Base-by-base conservation (phyloP, 192 early-diverging fungal species). In the Coemansia sp. region DNA sequence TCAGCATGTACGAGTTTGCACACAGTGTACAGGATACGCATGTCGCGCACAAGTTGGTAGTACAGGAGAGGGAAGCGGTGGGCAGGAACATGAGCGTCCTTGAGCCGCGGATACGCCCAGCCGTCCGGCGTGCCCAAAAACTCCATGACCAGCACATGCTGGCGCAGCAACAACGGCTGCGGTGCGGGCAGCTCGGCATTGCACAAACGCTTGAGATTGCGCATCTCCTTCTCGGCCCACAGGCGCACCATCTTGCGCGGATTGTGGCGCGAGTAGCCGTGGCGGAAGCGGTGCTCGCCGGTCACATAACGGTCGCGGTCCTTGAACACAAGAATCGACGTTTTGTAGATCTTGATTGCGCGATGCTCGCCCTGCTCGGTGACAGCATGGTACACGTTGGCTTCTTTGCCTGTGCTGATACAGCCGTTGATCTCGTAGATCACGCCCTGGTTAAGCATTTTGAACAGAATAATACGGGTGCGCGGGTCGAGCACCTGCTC, bases 221-320 rank as follows among this genome's bases (percentile, higher is more conserved):
- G 85, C 95, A 98, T 96, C 74, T 98, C 95, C 81, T 98, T 98
- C 69, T 98, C 96, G 0, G 96, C 96, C 96, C 96, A 98, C 38
- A 94, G 74, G 74, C 93, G 91, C 59, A 98, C 95, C 96, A 98
- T 98, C 82, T 98, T 98, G 61, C 95, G 84, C 25, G 96, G 94
- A 69, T 98, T 97, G 72, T 88, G 89, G 65, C 91, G 91, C 61
- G 85, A 88, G 73, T 98, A 98, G 19, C 96, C 97, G 75, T 96
- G 90, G 14, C 94, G 82, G 86, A 97, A 98, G 53, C 97, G 87
- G 71, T 88, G 92, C 75, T 98, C 97, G 62, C 95, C 97, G 0
- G 90, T 85, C 27, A 98, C 95, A 70, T 98, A 98, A 16, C 95
- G 87, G 83, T 98, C 95, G 64, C 97, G 90, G 68, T 98, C 97